Conservation (phyloP, 345 rosid genomes). For the Rhodomyrtus tomentosa region DNA sequence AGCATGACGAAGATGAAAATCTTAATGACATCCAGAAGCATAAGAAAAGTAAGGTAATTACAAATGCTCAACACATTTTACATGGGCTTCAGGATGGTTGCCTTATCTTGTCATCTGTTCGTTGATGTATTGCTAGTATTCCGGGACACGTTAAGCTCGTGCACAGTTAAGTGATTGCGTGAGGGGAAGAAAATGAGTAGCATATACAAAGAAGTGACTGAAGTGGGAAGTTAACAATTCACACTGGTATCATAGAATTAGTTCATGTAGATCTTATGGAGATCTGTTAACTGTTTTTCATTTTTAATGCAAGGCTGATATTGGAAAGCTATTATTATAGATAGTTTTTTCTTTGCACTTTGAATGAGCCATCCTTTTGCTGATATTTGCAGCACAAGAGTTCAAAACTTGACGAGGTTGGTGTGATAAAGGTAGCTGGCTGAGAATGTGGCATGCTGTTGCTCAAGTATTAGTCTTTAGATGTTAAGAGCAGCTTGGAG, state of each 20-base stretch:
- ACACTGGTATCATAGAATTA: no score
- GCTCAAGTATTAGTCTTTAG: conserved; percentile 3
- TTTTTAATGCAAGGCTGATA: not conserved
- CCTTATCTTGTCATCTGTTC: not conserved
- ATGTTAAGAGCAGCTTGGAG: conserved; percentile 38
- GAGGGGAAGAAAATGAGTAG: not conserved
- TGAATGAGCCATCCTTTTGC: not conserved
- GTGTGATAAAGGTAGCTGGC: conserved; percentile 85
- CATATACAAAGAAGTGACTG: not conserved
- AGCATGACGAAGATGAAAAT: conserved; percentile 92
- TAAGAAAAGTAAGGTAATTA: conserved; percentile 88
- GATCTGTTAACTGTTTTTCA: not conserved
- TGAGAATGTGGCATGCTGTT: conserved; percentile 12
- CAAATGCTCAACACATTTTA: not conserved
- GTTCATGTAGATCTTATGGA: not conserved
- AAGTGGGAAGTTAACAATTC: not conserved
- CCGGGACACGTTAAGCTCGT: not conserved
- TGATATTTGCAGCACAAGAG: conserved; percentile 61
- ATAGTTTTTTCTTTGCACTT: not conserved
- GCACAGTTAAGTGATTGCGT: not conserved
- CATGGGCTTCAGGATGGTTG: not conserved
- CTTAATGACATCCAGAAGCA: conserved; percentile 67
- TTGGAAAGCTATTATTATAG: not conserved
- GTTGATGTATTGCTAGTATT: not conserved
- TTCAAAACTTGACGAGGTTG: conserved; percentile 83